phyloP scores from a whole-genome alignment of 1,139 yeast genomes.

The Saccharomyces pastorianus region DNA sequence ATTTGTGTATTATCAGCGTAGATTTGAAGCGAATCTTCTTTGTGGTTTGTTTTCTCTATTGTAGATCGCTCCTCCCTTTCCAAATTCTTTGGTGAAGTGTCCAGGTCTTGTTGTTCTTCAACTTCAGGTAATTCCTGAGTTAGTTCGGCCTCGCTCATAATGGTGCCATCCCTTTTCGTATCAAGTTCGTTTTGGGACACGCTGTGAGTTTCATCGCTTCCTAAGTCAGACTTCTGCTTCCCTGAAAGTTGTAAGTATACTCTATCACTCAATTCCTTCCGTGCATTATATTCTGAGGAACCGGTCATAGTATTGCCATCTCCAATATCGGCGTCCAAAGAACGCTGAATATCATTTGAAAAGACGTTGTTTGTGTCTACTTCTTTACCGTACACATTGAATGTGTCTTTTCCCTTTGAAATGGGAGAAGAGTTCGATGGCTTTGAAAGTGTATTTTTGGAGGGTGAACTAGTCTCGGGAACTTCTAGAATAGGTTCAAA shows the following conservation, averaged over 20 bases:
- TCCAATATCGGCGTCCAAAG: background rate
- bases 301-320: background rate
- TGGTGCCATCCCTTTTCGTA: constrained; percentile 6
- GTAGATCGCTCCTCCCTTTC: background rate
- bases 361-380: background rate
- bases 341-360: background rate
- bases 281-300: background rate
- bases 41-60: background rate
- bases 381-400: background rate
- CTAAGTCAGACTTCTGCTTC: constrained; percentile 2
- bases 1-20: background rate
- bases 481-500: constrained; percentile 14
- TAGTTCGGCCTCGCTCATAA: constrained; percentile 23
- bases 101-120: constrained; percentile 11
- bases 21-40: background rate
- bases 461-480: constrained; percentile 20
- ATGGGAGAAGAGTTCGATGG: constrained; percentile 7
- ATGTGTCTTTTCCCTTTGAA: constrained; percentile 1
- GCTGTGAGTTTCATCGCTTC: background rate
- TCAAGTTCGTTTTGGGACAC: background rate
- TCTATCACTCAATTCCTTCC: constrained; percentile 1
- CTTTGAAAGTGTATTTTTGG: constrained; percentile 5
- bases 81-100: background rate
- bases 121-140: constrained; percentile 30
- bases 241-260: constrained; percentile 6